Evolutionary conservation across 2,329 filamentous ascomycete species (phyloP).

Genomic region (Apiospora malaysiana): DNA sequence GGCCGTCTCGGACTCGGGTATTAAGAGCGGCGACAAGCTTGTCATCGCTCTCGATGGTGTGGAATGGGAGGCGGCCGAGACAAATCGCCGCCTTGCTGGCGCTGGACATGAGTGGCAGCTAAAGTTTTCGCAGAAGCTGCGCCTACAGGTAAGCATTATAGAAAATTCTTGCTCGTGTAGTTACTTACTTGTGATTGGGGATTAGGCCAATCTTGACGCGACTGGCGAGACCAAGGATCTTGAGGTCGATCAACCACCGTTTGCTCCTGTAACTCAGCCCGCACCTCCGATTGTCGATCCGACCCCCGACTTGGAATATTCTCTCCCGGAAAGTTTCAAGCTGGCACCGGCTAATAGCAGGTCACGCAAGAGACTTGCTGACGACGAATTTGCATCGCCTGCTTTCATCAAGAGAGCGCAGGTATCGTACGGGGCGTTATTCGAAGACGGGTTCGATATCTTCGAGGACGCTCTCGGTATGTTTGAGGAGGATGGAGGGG

Average conservation of each 20-base stretch:
- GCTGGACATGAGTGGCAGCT: constrained; percentile 64
- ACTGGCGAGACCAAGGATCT: constrained; percentile 55
- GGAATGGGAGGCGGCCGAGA: constrained; percentile 64
- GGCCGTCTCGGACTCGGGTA: constrained; percentile 66
- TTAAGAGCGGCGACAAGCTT: constrained; percentile 82
- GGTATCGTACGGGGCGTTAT: constrained; percentile 71
- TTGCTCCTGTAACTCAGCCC: not conserved
- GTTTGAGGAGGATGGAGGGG: constrained; percentile 71
- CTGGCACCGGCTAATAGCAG: constrained; percentile 34
- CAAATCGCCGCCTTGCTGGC: constrained; percentile 53
- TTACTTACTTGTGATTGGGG: not conserved
- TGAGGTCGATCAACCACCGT: constrained; percentile 55
- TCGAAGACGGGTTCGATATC: constrained; percentile 68
- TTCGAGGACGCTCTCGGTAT: constrained; percentile 74
- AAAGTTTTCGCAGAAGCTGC: constrained; percentile 56
- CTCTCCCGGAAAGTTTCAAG: not conserved
- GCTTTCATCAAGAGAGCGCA: constrained; percentile 78
- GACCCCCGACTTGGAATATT: not conserved
- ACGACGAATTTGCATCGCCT: constrained; percentile 73
- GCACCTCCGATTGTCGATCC: not conserved
- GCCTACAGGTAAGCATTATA: constrained; percentile 48
- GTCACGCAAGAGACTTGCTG: constrained; percentile 43
- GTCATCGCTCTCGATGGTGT: constrained; percentile 72
- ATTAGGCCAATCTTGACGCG: constrained; percentile 52
- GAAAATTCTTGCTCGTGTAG: not conserved